Conservation (phyloP, 768 basidiomycete genomes). For the Cystobasidium onofrii region DNA sequence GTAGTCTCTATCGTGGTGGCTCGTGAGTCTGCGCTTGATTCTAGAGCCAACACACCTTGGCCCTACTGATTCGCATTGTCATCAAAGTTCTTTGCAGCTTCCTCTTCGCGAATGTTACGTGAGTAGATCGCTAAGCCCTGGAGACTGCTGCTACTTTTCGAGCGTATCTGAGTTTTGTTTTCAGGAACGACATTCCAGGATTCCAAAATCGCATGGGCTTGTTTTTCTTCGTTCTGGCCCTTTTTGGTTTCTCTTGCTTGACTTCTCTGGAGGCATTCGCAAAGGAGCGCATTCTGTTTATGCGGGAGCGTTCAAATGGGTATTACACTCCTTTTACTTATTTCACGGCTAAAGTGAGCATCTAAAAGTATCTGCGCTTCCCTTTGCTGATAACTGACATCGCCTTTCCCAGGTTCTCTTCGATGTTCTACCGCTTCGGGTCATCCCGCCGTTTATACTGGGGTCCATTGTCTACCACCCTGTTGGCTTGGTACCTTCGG, state of each 20-base stretch:
- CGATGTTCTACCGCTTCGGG: constrained; percentile 85
- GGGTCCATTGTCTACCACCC: constrained; percentile 92
- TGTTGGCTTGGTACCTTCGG: constrained; percentile 85
- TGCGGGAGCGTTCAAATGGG: constrained; percentile 97
- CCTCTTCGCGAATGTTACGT: constrained; percentile 81
- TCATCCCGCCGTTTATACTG: constrained; percentile 89
- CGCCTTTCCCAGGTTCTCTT: constrained; percentile 65
- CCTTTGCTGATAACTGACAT: not conserved
- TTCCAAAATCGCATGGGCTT: constrained; percentile 91
- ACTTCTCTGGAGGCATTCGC: constrained; percentile 90
- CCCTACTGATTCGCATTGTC: not conserved
- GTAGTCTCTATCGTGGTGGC: constrained; percentile 72
- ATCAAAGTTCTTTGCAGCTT: constrained; percentile 77
- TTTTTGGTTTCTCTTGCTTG: constrained; percentile 94
- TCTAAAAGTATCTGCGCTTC: not conserved
- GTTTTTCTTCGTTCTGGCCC: constrained; percentile 93
- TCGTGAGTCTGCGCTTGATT: constrained; percentile 50
- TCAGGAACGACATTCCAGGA: constrained; percentile 81
- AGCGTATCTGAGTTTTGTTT: not conserved
- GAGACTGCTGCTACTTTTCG: not conserved
- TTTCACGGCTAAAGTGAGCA: constrained; percentile 75
- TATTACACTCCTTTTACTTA: constrained; percentile 97
- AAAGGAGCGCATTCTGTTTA: constrained; percentile 89
- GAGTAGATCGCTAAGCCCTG: constrained; percentile 44
- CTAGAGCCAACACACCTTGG: not conserved